Evolutionary conservation across 148 eudicot species (phyloP), one percentile per base, ranked within the genome.

Genomic region (Vaccinium corymbosum): DNA sequence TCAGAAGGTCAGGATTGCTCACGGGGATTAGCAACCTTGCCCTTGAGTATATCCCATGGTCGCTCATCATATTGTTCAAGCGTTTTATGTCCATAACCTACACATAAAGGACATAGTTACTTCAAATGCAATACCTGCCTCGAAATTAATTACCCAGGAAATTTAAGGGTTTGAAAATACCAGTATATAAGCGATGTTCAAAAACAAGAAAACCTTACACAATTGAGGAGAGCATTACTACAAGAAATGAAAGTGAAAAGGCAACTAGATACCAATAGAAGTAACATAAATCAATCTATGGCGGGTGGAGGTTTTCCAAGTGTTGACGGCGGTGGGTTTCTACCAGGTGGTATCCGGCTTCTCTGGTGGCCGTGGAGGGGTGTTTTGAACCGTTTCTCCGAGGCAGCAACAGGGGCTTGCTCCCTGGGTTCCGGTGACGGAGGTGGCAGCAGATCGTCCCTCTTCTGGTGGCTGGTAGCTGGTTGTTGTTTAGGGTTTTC

Each of bases 51-150:
- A 97, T 97, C 74, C 99, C 99, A 77, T 97, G 98, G 84, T 97
- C 99, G 81, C 99, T 95, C 96, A 97, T 95, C 99, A 97, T 97
- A 88, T 95, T 97, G 91, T 97, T 97, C 85, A 97, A 74, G 48
- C 98, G 99, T 85, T 93, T 95, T 52, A 97, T 90, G 78, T 91
- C 98, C 90, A 88, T 89, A 75, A 94, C 96, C 99, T 97, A 91
- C 48, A 84, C 48, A 78, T 38, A 82, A 75, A 89, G n/a, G 50
- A 84, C 68, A 49, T 22, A 19, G 35, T 11, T 55, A 71, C 12
- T 46, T 59, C 9, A 27, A 82, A 73, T 82, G 66, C 64, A 55
- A n/a, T 48, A 32, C 16, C 29, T 51, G 46, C 56, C 61, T 1
- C 73, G 17, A 68, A n/a, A 68, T 16, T 51, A 50, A 14, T 11